Percentiles rank a stretch among this genome's conserved stretches.
Conservation (phyloP, 805 yeast genomes). For the Torulaspora maleeae region DNA sequence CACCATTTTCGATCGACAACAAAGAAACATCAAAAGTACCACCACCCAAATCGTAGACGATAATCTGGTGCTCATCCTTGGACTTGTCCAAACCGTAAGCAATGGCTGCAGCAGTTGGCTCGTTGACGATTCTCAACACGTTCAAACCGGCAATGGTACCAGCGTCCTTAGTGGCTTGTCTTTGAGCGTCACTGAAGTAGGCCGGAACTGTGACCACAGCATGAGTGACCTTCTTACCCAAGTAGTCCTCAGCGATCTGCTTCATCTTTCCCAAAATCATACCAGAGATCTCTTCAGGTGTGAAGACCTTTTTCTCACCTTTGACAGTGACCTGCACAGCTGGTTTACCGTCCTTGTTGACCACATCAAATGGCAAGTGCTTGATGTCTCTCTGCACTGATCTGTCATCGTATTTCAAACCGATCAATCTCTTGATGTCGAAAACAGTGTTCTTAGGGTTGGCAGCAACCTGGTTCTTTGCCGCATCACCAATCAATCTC, state of each 20-base stretch:
- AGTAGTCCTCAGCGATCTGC: constrained; percentile 83
- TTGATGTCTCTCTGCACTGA: constrained; percentile 77
- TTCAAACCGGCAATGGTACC: constrained; percentile 89
- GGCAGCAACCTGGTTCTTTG: constrained; percentile 90
- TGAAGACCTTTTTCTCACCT: constrained; percentile 71
- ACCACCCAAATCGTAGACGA: constrained; percentile 94
- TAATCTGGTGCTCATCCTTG: constrained; percentile 79
- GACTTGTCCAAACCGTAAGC: constrained; percentile 90
- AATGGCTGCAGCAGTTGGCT: constrained; percentile 97
- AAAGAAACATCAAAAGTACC: constrained; percentile 94
- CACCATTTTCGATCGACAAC: constrained; percentile 84
- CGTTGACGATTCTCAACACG: constrained; percentile 83
- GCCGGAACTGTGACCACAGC: constrained; percentile 95
- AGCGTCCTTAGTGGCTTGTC: constrained; percentile 92
- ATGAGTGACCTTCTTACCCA: constrained; percentile 78
- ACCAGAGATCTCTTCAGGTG: constrained; percentile 91
- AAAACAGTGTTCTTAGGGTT: constrained; percentile 83
- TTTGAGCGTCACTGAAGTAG: constrained; percentile 88
- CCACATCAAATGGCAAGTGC: constrained; percentile 72
- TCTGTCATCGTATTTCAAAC: constrained; percentile 70
- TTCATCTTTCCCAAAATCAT: constrained; percentile 92
- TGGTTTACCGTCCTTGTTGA: constrained; percentile 75
- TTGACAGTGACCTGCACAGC: constrained; percentile 67
- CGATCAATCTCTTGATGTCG: constrained; percentile 89
- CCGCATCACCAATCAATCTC: constrained; percentile 93